These are phyloP conservation scores for Schwanniomyces etchellsii DNA, from an alignment of 1,139 yeast genomes.

Conservation along the genomic window DNA sequence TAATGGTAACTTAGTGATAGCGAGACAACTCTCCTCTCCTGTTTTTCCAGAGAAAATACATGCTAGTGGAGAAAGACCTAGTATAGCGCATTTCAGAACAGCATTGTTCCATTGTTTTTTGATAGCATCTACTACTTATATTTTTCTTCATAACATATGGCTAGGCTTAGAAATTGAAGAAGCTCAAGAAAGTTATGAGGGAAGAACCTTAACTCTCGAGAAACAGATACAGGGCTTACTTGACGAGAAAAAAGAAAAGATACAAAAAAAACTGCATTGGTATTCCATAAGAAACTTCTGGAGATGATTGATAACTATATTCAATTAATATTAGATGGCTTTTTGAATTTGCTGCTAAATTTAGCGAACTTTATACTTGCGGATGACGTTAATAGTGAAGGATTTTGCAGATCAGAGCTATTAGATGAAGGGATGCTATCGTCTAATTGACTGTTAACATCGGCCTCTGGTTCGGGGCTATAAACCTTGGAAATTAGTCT, in stretches of 20 bases:
- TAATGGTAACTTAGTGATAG: too few species aligned
- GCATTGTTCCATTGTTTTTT: constrained; percentile 38
- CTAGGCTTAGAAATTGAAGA: constrained; percentile 27
- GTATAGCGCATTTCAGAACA: constrained; percentile 29
- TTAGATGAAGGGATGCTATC: constrained; percentile 16
- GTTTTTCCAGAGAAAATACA: constrained; percentile 7
- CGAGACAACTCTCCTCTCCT: too few species aligned
- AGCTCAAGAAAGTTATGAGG: constrained; percentile 18
- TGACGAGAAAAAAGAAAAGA: constrained; percentile 20
- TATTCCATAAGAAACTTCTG: constrained; percentile 15
- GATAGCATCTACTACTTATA: constrained; percentile 35
- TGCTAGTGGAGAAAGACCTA: constrained; percentile 20
- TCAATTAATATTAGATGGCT: constrained; percentile 9
- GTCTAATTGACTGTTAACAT: constrained; percentile 9
- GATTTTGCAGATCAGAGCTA: constrained; percentile 16
- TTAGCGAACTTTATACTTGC: constrained; percentile 39
- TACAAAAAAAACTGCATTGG: constrained; percentile 17
- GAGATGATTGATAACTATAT: constrained; percentile 8
- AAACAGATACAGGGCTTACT: constrained; percentile 25
- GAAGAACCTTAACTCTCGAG: constrained; percentile 24
- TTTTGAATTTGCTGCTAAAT: constrained; percentile 31
- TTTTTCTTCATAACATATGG: constrained; percentile 32
- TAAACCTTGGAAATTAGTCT: constrained; percentile 33
- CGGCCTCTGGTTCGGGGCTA: constrained; percentile 12
- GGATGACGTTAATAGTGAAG: constrained; percentile 20